phyloP scores from a whole-genome alignment of 192 early-diverging fungal genomes.

The Coemansia aciculifera region DNA sequence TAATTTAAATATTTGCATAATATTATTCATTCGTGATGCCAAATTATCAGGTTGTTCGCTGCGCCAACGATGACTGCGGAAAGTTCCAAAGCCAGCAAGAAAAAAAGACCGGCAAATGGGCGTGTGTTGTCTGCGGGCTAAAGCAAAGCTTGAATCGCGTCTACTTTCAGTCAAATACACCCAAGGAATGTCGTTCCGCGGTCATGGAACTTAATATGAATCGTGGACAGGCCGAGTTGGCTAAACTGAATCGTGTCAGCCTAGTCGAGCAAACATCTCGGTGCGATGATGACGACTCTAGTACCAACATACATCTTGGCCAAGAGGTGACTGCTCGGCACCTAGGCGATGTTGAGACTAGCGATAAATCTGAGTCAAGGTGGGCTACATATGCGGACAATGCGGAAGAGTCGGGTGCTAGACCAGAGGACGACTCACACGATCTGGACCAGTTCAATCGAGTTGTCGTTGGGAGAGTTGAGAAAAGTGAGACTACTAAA shows the following conservation, averaged over 20 bases:
- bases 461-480: constrained; percentile 12
- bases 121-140: constrained; percentile 52
- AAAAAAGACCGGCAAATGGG: constrained; percentile 52
- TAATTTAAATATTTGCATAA: not conserved
- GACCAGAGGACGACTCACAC: not conserved
- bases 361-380: constrained; percentile 8
- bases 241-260: not conserved
- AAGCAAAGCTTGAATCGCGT: constrained; percentile 50
- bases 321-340: not conserved
- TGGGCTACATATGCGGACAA: constrained; percentile 24
- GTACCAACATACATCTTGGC: not conserved
- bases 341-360: not conserved
- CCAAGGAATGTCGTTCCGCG: constrained; percentile 41
- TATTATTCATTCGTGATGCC: constrained; percentile 23
- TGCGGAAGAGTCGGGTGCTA: not conserved
- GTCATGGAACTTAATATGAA: constrained; percentile 56
- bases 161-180: constrained; percentile 35
- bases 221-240: constrained; percentile 17
- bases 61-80: constrained; percentile 42
- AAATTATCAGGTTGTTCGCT: constrained; percentile 52
- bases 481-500: not conserved
- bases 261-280: not conserved
- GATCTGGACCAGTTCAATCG: constrained; percentile 21
- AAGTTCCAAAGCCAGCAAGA: constrained; percentile 55
- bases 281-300: not conserved